These are phyloP conservation scores for Penicillium canescens DNA, from an alignment of 495 filamentous ascomycete species.

Conservation along the genomic window DNA sequence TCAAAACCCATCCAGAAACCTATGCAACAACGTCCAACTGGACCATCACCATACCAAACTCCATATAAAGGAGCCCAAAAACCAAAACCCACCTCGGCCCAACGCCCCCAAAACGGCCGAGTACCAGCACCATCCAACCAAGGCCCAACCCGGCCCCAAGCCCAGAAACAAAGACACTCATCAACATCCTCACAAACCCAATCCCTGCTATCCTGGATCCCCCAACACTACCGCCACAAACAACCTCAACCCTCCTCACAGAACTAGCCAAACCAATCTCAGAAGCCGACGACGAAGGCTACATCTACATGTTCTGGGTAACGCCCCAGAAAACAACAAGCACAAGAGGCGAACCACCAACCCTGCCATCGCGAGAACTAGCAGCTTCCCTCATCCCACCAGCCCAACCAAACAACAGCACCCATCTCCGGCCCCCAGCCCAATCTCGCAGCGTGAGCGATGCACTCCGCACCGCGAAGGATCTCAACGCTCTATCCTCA, in stretches of 20 bases:
- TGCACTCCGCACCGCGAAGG: conserved; percentile 53
- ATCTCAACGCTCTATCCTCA: conserved; percentile 47
- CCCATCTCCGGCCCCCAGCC: conserved; percentile 26
- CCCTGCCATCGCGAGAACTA: conserved; percentile 54
- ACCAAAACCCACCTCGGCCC: conserved; percentile 1
- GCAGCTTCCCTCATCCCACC: conserved; percentile 60
- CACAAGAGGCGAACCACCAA: conserved; percentile 18
- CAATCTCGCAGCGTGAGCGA: conserved; percentile 63
- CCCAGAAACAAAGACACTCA: conserved; percentile 13
- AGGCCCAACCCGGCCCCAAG: conserved; percentile 12
- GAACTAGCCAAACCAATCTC: conserved; percentile 86
- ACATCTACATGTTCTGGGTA: conserved; percentile 98
- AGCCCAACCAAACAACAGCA: conserved; percentile 16
- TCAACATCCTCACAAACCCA: conserved; percentile 47
- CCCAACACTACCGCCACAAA: conserved; percentile 57
- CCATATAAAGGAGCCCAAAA: conserved; percentile 3
- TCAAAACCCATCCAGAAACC: conserved; percentile 14
- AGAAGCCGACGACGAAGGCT: conserved; percentile 76
- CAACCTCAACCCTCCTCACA: conserved; percentile 61
- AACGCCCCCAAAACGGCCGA: conserved; percentile 5
- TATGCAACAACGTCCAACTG: conserved; percentile 18
- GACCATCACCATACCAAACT: conserved; percentile 11
- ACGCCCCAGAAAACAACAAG: conserved; percentile 48
- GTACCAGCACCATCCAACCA: conserved; percentile 9
- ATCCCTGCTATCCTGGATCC: conserved; percentile 68